A percentile compares a stretch with the other conserved stretches of the same genome.
phyloP scores from a whole-genome alignment of 2,329 filamentous ascomycete genomes.

The Alternaria ethzedia region DNA sequence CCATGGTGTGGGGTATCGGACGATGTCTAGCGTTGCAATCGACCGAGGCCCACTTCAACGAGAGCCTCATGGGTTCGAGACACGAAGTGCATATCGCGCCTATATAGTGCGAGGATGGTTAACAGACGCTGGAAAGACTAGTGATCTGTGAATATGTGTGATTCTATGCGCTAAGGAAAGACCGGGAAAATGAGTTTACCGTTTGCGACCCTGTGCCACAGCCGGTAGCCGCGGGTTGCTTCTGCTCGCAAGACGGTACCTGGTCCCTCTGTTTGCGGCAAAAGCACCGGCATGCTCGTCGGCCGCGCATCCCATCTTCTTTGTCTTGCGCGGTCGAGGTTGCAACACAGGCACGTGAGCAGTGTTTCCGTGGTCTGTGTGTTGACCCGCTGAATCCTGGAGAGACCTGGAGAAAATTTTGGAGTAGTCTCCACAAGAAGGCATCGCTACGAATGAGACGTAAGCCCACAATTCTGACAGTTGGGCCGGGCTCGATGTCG shows the following conservation, averaged over 20 bases:
- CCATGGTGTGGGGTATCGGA: not conserved
- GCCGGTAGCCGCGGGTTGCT: not conserved
- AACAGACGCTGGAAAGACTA: not conserved
- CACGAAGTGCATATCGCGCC: not conserved
- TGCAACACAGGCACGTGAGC: constrained; percentile 3
- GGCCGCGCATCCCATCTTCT: not conserved
- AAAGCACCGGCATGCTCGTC: not conserved
- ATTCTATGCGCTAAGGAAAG: not conserved
- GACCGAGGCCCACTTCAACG: not conserved
- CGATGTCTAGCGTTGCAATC: not conserved
- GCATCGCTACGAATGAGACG: not conserved
- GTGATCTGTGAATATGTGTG: not conserved
- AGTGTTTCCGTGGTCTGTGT: not conserved
- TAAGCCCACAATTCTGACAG: not conserved
- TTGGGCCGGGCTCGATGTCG: not conserved
- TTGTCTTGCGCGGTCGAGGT: not conserved
- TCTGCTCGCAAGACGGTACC: not conserved
- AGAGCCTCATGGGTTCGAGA: constrained; percentile 1
- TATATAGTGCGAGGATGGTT: not conserved
- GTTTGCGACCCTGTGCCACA: not conserved
- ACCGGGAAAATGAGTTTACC: not conserved
- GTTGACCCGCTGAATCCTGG: not conserved
- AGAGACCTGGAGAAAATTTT: constrained; percentile 9
- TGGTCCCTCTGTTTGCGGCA: not conserved
- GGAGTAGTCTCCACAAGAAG: constrained; percentile 8